Base-by-base conservation (phyloP, 345 rosid genomes). In the Raphanus sativus region DNA sequence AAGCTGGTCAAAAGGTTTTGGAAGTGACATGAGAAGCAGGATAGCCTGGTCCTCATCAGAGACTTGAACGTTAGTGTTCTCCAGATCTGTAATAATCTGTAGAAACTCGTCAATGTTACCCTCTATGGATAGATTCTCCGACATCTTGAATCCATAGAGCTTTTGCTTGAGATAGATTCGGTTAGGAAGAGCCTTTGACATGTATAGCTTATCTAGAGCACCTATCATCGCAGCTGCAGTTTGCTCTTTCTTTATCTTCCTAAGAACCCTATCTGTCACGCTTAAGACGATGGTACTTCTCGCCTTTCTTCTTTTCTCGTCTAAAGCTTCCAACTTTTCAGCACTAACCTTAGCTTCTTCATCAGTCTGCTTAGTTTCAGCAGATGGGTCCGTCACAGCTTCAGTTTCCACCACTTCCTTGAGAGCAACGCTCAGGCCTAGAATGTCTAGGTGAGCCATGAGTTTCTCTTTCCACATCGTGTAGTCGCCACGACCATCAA, bases 351-450 rank as follows among this genome's bases (percentile, higher is more conserved):
- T 71, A 0, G 16, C 45, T 1, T 26, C 32, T 16, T 2, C 17
- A 1, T 6, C 38, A 6, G 38, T 33, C 8, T 33, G 8, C 38
- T 33, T 33, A 6, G 38, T 6, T 33, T 8, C 7, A 0, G 0
- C 4, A 8, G 4, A 6, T 0, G 38, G 29, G 6, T 5, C 5
- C 0, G 0, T 8, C 0, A 2, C 1, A 2, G 0, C 4, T 0
- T 17, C 28, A 0, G 28, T 4, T n/a, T n/a, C n/a, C n/a, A n/a
- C n/a, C n/a, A n/a, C n/a, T 17, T 70, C 56, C 3, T 15, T 52
- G 9, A 15, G 3, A 6, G 9, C 24, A 6, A 15, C 1, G 0
- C 58, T 62, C 0, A 72, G 1, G 2, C 76, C 68, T 12, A 72
- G 0, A 0, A 62, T 72, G 1, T 72, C 32, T 4, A 72, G 0